A percentile compares a stretch with the other conserved stretches of the same genome.
Evolutionary conservation across 352 stramenopile genomes (phyloP).

Genomic region (Elongisporangium anandrum): DNA sequence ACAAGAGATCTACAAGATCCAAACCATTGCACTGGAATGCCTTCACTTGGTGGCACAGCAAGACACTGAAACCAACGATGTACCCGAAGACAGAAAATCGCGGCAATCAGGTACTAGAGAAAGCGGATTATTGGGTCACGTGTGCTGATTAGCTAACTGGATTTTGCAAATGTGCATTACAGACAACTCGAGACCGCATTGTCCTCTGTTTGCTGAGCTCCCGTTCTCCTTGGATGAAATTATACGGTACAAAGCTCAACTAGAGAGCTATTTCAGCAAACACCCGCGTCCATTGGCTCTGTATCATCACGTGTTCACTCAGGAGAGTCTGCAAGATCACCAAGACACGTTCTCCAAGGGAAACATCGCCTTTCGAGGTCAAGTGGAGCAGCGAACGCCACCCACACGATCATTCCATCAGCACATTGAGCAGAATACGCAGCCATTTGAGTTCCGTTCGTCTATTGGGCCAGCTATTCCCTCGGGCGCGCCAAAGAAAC

Average conservation of each 20-base stretch:
- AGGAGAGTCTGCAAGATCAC: conserved; percentile 13
- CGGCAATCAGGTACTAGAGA: no score
- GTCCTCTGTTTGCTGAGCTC: conserved; percentile 22
- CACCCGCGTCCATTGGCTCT: conserved; percentile 29
- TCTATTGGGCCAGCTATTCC: not conserved
- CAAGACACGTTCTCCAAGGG: conserved; percentile 29
- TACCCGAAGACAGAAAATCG: not conserved
- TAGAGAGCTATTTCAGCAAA: conserved; percentile 28
- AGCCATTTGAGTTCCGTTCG: conserved; percentile 24
- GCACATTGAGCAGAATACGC: conserved; percentile 18
- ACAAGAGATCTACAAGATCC: not conserved
- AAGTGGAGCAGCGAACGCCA: conserved; percentile 16
- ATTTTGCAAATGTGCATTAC: no score
- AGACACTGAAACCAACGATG: not conserved
- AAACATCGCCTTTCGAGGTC: conserved; percentile 49
- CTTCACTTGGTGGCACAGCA: conserved; percentile 1
- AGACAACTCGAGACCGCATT: conserved; percentile 8
- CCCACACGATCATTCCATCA: conserved; percentile 21
- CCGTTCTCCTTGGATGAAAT: conserved; percentile 14
- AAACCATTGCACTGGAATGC: conserved; percentile 16
- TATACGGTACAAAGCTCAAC: conserved; percentile 4
- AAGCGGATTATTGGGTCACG: no score
- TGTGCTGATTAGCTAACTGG: no score
- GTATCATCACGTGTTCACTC: conserved; percentile 44
- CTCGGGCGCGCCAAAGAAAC: not conserved